Base-by-base conservation (phyloP, 208 protist genomes). In the Trypanosoma lewisi region DNA sequence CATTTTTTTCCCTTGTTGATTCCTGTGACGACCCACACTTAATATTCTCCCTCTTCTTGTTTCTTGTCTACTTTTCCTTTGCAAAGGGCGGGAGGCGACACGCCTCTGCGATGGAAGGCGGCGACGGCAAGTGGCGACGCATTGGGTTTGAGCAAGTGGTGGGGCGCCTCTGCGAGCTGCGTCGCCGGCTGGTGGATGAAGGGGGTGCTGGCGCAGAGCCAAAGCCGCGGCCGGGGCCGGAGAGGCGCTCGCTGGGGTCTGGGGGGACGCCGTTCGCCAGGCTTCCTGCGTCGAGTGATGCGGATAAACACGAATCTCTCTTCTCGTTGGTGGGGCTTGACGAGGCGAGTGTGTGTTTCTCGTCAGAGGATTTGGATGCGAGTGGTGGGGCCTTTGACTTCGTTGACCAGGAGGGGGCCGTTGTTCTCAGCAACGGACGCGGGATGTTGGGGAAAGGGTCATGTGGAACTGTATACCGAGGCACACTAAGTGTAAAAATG, bases 381-480 rank as follows among this genome's bases (percentile, higher is more conserved):
- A 41, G 7, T 37, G 4, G 9, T 27, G 17, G 9, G 36, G 2
- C n/a, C 25, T 71, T 71, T 42, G 57, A 59, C 21, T 48, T 56
- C 23, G 33, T 9, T 34, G 36, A 27, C 23, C 21, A 49, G 21
- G 47, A 36, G 21, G 39, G 27, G 7, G 14, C 42, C 30, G 45
- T 78, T 54, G 17, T 65, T 33, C 7, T 73, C 36, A 61, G 7
- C 21, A 65, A 68, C 34, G 14, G 19, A 17, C 17, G 45, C 47
- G 27, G 73, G 21, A 25, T 69, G 0, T 34, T 73, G 23, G 72
- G 72, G 14, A 47, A 44, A 50, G 72, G 72, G 12, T 57, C 49
- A 2, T 39, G 51, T 34, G 60, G 59, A 5, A 23, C 33, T 11
- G 72, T 78, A 19, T 73, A 73, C 50, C 57, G 30, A 11, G 72